Conservation (phyloP, 192 early-diverging fungal species). For the Linnemannia schmuckeri region DNA sequence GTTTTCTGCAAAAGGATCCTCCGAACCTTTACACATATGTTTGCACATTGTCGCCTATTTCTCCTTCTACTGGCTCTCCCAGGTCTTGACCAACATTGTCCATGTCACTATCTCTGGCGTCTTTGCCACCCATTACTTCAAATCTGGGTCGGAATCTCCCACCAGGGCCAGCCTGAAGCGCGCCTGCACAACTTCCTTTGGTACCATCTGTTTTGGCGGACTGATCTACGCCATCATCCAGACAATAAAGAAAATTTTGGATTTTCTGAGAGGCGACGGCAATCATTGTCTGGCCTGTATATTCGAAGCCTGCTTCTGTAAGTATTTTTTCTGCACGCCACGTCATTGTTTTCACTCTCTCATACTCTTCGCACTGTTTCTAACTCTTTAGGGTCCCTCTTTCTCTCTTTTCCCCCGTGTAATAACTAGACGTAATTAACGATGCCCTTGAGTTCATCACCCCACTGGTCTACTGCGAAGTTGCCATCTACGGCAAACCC, state of each 20-base stretch:
- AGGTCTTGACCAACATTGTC: constrained; percentile 51
- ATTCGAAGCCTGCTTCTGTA: constrained; percentile 32
- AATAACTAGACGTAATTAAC: constrained; percentile 45
- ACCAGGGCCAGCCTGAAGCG: constrained; percentile 79
- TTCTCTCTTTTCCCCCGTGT: constrained; percentile 59
- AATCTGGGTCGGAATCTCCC: constrained; percentile 51
- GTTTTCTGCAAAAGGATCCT: constrained; percentile 23
- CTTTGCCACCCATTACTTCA: constrained; percentile 85
- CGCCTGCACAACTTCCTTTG: constrained; percentile 83
- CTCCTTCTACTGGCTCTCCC: constrained; percentile 48
- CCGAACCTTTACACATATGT: constrained; percentile 58
- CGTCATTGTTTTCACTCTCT: constrained; percentile 17
- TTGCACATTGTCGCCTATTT: constrained; percentile 26
- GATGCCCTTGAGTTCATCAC: constrained; percentile 10
- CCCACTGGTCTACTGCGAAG: constrained; percentile 86
- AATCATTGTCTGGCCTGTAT: constrained; percentile 19
- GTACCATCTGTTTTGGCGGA: constrained; percentile 82
- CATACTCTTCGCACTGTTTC: constrained; percentile 6
- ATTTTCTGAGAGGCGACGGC: constrained; percentile 35
- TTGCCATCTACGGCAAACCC: constrained; percentile 89
- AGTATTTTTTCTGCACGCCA: constrained; percentile 27
- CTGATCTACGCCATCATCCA: constrained; percentile 65
- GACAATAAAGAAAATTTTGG: constrained; percentile 63
- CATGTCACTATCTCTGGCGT: constrained; percentile 81
- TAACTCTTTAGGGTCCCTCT: constrained; percentile 7